These are phyloP conservation scores for Cucumis sativus DNA, from an alignment of 306 rosid species.

Conservation along the genomic window Cucumber_9930_V3 NC_026660.2:13850501-13851000, in stretches of 20 bases:
- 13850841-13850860: not conserved
- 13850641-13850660: not conserved
- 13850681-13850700: not conserved
- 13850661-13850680: constrained; percentile 1
- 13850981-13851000: too few relatives aligned
- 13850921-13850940: not conserved
- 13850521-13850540: not conserved
- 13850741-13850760: not conserved
- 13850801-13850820: not conserved
- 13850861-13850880: too few relatives aligned
- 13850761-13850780: not conserved
- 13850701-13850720: not conserved
- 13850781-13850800: not conserved
- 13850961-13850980: too few relatives aligned
- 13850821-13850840: not conserved
- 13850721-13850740: not conserved
- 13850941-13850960: too few relatives aligned
- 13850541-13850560: not conserved
- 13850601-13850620: not conserved
- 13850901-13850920: too few relatives aligned
- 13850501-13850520: not conserved
- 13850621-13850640: not conserved
- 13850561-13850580: not conserved
- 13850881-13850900: too few relatives aligned
- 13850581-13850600: not conserved